These are phyloP conservation scores for Chlorella variabilis DNA, from an alignment of 163 green algal genomes.

Conservation along the genomic window DNA sequence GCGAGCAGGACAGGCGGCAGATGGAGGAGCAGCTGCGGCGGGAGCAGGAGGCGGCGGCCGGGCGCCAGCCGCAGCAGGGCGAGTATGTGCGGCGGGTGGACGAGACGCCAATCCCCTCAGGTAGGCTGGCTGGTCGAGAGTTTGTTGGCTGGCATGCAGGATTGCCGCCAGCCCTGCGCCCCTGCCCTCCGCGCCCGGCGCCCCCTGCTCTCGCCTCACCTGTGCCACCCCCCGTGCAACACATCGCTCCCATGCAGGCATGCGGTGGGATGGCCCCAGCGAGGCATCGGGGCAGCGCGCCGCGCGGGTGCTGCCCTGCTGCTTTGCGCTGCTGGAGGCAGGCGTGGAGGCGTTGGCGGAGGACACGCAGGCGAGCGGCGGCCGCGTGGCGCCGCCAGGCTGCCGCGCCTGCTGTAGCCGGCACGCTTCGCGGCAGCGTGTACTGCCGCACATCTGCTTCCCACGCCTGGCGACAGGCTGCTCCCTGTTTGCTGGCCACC, in stretches of 20 bases:
- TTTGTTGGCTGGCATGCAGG: too few relatives aligned
- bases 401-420: too few relatives aligned
- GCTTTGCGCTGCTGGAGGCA: slow-evolving; percentile 67
- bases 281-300: slow-evolving; percentile 54
- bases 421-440: too few relatives aligned
- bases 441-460: too few relatives aligned
- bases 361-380: slow-evolving; percentile 39
- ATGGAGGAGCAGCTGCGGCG: slow-evolving; percentile 7
- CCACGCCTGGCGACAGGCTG: too few relatives aligned
- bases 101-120: not conserved
- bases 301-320: slow-evolving; percentile 57
- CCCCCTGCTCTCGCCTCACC: not conserved
- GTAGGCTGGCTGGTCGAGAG: not conserved
- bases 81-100: slow-evolving; percentile 18
- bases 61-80: slow-evolving; percentile 1
- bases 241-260: not conserved
- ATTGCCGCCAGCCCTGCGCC: too few relatives aligned
- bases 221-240: not conserved
- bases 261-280: slow-evolving; percentile 28
- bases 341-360: slow-evolving; percentile 64
- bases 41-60: not conserved
- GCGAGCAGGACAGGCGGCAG: slow-evolving; percentile 11
- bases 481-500: too few relatives aligned
- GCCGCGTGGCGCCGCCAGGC: slow-evolving; percentile 16
- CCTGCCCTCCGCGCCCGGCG: too few relatives aligned